These are phyloP conservation scores for Blastomyces emzantsi DNA, from an alignment of 2,329 filamentous ascomycete species.

Conservation along the genomic window DNA sequence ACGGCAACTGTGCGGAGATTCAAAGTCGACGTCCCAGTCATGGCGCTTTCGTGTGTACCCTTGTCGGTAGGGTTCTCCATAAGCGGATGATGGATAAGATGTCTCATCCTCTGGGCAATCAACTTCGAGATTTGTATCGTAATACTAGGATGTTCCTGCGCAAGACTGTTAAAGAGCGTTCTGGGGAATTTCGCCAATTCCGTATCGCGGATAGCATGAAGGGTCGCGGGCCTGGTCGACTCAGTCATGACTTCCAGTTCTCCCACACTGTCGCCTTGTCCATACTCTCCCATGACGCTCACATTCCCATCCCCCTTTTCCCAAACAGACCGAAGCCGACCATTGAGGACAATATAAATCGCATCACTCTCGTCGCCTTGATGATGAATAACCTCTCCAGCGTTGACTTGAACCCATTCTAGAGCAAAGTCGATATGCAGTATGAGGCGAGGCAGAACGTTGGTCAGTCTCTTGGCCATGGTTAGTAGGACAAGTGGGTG, in stretches of 20 bases:
- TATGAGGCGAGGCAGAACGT: constrained; percentile 76
- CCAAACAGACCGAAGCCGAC: constrained; percentile 73
- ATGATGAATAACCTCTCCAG: constrained; percentile 89
- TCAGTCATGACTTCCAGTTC: constrained; percentile 97
- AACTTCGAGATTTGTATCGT: constrained; percentile 99
- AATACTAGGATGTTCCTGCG: constrained; percentile 93
- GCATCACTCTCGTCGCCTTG: constrained; percentile 94
- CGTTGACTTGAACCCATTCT: constrained; percentile 96
- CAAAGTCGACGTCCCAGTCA: constrained; percentile 65
- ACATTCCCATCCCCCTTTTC: constrained; percentile 74
- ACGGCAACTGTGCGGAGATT: constrained; percentile 91
- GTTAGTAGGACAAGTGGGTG: constrained; percentile 90
- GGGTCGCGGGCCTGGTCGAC: constrained; percentile 75
- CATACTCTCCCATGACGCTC: constrained; percentile 82
- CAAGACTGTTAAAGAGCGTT: constrained; percentile 93
- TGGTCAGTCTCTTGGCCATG: constrained; percentile 90
- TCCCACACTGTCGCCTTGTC: constrained; percentile 94
- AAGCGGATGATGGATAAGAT: constrained; percentile 72
- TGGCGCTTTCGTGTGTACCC: constrained; percentile 43
- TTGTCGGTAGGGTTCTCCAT: constrained; percentile 56
- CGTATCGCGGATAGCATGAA: constrained; percentile 94
- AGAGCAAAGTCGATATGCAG: constrained; percentile 96
- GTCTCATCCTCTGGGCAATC: constrained; percentile 89
- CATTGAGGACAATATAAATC: constrained; percentile 96
- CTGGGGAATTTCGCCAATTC: constrained; percentile 94